Conservation (phyloP, 257 asterid genomes). For the Penstemon eatonii region DNA sequence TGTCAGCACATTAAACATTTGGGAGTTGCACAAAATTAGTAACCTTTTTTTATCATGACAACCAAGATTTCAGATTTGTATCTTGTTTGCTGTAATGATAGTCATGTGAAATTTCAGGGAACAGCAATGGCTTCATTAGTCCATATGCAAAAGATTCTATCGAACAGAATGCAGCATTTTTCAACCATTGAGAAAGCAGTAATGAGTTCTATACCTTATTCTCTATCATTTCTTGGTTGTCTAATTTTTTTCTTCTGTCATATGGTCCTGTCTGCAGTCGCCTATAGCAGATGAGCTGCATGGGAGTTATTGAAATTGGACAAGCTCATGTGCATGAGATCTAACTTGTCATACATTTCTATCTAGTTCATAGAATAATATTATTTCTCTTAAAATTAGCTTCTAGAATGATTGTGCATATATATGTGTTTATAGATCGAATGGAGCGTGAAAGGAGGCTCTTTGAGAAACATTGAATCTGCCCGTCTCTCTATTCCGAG, state of each 20-base stretch:
- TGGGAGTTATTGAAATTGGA: background rate
- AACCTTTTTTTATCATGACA: constrained; percentile 4
- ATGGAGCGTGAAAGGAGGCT: constrained; percentile 94
- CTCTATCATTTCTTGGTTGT: constrained; percentile 20
- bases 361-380: constrained; percentile 2
- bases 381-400: constrained; percentile 8
- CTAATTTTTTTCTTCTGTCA: background rate
- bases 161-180: constrained; percentile 87
- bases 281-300: constrained; percentile 14
- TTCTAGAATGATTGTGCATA: constrained; percentile 12
- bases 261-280: constrained; percentile 1
- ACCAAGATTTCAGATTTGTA: background rate
- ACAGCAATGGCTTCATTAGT: constrained; percentile 88
- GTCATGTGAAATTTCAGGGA: constrained; percentile 61
- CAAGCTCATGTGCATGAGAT: background rate
- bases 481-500: constrained; percentile 90
- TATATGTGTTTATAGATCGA: constrained; percentile 58
- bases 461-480: constrained; percentile 85
- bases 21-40: background rate
- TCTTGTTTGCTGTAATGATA: constrained; percentile 21
- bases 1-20: background rate
- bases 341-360: background rate
- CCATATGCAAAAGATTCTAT: constrained; percentile 91
- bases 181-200: constrained; percentile 88
- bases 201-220: constrained; percentile 28